Conservation (phyloP, 371 early-diverging fungal species). For the Saksenaea oblongispora region DNA sequence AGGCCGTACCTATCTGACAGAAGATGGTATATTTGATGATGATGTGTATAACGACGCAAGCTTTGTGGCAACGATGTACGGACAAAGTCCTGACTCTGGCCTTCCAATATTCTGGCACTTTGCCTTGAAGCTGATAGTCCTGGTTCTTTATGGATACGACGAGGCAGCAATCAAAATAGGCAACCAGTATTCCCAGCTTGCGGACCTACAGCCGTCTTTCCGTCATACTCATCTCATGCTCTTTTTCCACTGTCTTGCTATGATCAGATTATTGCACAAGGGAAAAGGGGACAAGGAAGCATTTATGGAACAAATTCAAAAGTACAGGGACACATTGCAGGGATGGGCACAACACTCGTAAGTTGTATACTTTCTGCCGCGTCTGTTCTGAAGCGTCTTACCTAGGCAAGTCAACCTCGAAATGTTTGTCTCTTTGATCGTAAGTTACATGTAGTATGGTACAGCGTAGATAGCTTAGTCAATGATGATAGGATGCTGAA, state of each 20-base stretch:
- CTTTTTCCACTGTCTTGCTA: slow-evolving; percentile 41
- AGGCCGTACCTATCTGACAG: slow-evolving; percentile 36
- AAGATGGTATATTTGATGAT: slow-evolving; percentile 39
- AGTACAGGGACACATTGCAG: slow-evolving; percentile 18
- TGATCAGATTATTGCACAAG: slow-evolving; percentile 25
- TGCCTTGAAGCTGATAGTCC: slow-evolving; percentile 30
- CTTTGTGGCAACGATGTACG: slow-evolving; percentile 26
- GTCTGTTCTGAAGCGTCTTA: not conserved
- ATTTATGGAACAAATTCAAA: slow-evolving; percentile 17
- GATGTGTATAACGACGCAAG: slow-evolving; percentile 30
- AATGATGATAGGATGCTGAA: slow-evolving; percentile 33
- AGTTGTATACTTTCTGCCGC: not conserved
- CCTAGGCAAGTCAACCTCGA: slow-evolving; percentile 30
- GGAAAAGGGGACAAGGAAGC: slow-evolving; percentile 2
- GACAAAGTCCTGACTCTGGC: slow-evolving; percentile 16
- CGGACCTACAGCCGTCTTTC: slow-evolving; percentile 33
- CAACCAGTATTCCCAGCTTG: slow-evolving; percentile 23
- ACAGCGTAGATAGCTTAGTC: not conserved
- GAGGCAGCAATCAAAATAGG: slow-evolving; percentile 31
- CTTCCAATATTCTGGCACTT: slow-evolving; percentile 34
- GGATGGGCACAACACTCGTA: slow-evolving; percentile 42
- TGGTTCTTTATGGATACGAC: slow-evolving; percentile 36
- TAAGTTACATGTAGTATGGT: not conserved
- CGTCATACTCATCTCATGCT: slow-evolving; percentile 45
- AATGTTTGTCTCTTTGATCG: slow-evolving; percentile 33